Base-by-base conservation (phyloP, 2,329 filamentous ascomycete species). In the Colletotrichum noveboracense region DNA sequence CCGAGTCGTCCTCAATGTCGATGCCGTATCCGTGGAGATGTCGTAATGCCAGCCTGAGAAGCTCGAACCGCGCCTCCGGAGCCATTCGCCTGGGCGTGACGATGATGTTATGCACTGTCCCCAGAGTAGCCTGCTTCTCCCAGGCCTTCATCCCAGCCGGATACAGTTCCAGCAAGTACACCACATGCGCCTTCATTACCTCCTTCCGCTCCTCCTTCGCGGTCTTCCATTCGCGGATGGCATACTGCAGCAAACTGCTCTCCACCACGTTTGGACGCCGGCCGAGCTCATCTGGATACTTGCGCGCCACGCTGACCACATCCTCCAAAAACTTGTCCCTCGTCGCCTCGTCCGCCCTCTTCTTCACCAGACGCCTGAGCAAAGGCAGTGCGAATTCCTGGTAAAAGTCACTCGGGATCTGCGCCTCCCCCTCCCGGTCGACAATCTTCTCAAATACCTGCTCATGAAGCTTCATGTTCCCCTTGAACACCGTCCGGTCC, bases 321-420 rank as follows among this genome's bases (percentile, higher is more conserved):
- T 80, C 71, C 2, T 67, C 56, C 0, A 81, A 77, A 43, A 77
- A 77, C 16, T 62, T 79, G 32, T 77, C 56, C 2, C 78, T 74
- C 0, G 56, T 77, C 7, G 77, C 74, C 14, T 56, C 13, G 14
- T 74, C 28, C 18, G 65, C 75, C 38, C 65, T 70, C 10, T 69
- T 74, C 21, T 77, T 78, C 38, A 72, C 56, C 1, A 81, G 68
- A 4, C 75, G 76, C n/a, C 77, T 79, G 21, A 82, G 76, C 9
- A 79, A 13, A 1, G 80, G 80, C 69, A 79, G 74, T 18, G 38
- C 77, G 18, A 81, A 64, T 12, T 74, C 73, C 2, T 62, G 24
- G 2, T 80, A 64, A 18, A 82, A 75, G 67, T 82, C 80, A 1
- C 1, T 2, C 0, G 79, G 79, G 14, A 79, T 66, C 6, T 61